Base-by-base conservation (phyloP, 768 basidiomycete genomes). In the Lepiota subincarnata region DNA sequence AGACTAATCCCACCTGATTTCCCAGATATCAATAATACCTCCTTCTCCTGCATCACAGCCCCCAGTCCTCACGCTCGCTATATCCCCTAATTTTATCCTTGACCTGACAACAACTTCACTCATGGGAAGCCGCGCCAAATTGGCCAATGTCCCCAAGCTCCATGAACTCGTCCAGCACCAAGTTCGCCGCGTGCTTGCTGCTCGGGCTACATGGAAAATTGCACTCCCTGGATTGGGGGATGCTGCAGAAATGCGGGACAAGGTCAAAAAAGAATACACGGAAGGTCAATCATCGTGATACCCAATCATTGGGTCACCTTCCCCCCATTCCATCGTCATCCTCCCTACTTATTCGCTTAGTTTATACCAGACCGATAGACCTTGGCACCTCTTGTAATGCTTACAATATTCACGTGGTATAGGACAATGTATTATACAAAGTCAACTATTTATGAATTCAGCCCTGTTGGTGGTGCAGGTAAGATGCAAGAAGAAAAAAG, bases 141-240 rank as follows among this genome's bases (percentile, higher is more conserved):
- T 99, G 1, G 93, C 92, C 55, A 94, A 99, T 63, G 90, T 99
- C 1, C 96, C 97, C 20, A 99, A 99, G 68, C 75, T 98, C 13
- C 95, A 98, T 60, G 95, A 99, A 66, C 77, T 99, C 47, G 92
- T 99, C 47, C 81, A 90, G 58, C 81, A 87, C 59, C 89, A 96
- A 68, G 80, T 97, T 0, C 78, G 89, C 37, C 79, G 80, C 43
- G 74, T 82, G 16, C 72, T 89, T 48, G 78, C 81, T 44, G 64
- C 78, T 20, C 71, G 76, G 54, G 83, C 80, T 20, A 81, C 80
- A 10, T 89, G 86, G 84, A 83, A 79, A 57, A 65, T 92, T 26
- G 73, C 74, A 2, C 71, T 92, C 4, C 89, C 89, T 34, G 86
- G 86, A 24, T 67, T 92, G 36, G 67, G 75, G 36, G 74, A 63